Evolutionary conservation across 176 grass and related monocot genomes (phyloP).

Genomic region (Oryza australiensis): DNA sequence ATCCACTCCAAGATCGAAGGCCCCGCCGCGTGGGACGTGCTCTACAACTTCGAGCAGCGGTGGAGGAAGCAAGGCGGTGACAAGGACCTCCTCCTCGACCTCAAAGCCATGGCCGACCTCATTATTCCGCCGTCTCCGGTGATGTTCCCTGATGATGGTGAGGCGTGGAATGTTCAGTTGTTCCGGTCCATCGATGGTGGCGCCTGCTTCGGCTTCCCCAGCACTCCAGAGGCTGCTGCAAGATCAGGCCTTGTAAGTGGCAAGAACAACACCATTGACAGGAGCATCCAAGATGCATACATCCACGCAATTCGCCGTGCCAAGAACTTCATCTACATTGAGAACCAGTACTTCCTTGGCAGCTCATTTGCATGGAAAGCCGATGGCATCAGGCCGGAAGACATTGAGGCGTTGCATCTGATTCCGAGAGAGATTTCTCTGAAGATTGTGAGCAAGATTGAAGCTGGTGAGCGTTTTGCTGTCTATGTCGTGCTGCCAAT

Average conservation of each 20-base stretch:
- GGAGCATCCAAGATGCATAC: slow-evolving; percentile 95
- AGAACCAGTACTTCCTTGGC: slow-evolving; percentile 95
- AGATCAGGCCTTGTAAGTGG: slow-evolving; percentile 67
- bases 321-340: slow-evolving; percentile 86
- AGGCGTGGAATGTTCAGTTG: slow-evolving; percentile 81
- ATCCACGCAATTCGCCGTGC: slow-evolving; percentile 82
- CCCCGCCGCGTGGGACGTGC: slow-evolving; percentile 77
- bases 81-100: slow-evolving; percentile 52
- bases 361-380: slow-evolving; percentile 86
- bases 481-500: slow-evolving; percentile 89
- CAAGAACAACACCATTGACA: slow-evolving; percentile 87
- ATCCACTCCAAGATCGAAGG: slow-evolving; percentile 85
- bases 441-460: slow-evolving; percentile 94
- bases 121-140: slow-evolving; percentile 83
- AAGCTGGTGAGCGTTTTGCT: slow-evolving; percentile 72
- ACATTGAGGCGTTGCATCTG: slow-evolving; percentile 69
- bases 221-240: slow-evolving; percentile 65
- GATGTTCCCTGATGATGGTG: slow-evolving; percentile 59
- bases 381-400: slow-evolving; percentile 63
- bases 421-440: slow-evolving; percentile 78
- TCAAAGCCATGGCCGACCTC: slow-evolving; percentile 50
- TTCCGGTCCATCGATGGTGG: slow-evolving; percentile 85
- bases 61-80: slow-evolving; percentile 77
- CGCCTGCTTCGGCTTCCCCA: slow-evolving; percentile 73
- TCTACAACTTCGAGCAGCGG: slow-evolving; percentile 92